Base-by-base conservation (phyloP, 2,329 filamentous ascomycete genomes). In the Pseudogymnoascus sp. region DNA sequence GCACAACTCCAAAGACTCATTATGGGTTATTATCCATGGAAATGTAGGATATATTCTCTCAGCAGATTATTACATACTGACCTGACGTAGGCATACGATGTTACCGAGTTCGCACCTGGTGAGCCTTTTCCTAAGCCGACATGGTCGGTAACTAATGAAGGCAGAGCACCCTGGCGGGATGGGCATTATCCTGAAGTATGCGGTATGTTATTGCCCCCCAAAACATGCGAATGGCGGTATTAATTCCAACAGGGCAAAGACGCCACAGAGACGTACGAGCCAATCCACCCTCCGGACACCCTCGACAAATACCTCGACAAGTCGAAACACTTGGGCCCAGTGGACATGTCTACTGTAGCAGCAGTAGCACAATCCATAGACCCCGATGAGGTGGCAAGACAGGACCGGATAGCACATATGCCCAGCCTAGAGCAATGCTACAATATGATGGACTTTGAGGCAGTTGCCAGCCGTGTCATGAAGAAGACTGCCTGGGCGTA, bases 401-500 rank as follows among this genome's bases (percentile, higher is more conserved):
- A 89, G 76, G 83, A 93, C 74, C 86, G 90, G 63, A 84, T 92
- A 63, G 80, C 83, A 69, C 79, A 82, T 65, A 96, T 92, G 86
- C 93, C 93, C 0, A 79, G 87, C 56, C 79, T 97, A 65, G 88
- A 90, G 68, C 89, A 96, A 74, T 96, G 92, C 80, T 96, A 93
- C 77, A 97, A 97, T 74, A 78, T 97, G 65, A 85, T 95, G 78
- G 95, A 99, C 78, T 99, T 99, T 75, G 95, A 99, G 81, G 87
- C 91, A 3, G 93, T 98, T 37, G 95, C 95, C 4, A 87, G 89
- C 70, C 82, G 86, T 40, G 86, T 96, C 63, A 97, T 98, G 93
- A 97, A 96, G 84, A 96, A 90, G 79, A 89, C 88, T 1, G 93
- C 93, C 0, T 99, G 95, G 95, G 95, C 90, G 26, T 99, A 99